Conservation (phyloP, 306 rosid genomes). For the Potentilla sterilis region DNA sequence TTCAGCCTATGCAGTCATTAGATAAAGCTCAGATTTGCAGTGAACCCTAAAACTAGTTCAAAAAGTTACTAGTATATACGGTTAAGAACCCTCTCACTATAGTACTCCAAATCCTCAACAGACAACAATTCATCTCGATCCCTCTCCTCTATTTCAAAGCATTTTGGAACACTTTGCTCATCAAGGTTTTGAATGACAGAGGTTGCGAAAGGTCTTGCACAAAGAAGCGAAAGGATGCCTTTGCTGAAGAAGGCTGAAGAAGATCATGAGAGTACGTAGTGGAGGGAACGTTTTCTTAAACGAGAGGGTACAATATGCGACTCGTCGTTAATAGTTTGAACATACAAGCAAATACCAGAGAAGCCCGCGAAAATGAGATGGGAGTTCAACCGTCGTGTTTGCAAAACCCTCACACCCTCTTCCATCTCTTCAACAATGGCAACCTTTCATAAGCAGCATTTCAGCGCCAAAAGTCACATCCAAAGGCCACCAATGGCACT, state of each 20-base stretch:
- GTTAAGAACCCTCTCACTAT: neutral
- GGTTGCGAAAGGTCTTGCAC: neutral
- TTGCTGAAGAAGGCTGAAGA: neutral
- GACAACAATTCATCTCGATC: slow-evolving; percentile 43
- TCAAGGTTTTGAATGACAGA: too few relatives aligned
- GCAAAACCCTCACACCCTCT: neutral
- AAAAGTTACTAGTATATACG: neutral
- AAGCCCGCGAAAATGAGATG: neutral
- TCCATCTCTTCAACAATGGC: slow-evolving; percentile 22
- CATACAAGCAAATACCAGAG: neutral
- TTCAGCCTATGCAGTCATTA: neutral
- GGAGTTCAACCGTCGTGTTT: slow-evolving; percentile 7
- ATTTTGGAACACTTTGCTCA: slow-evolving; percentile 49
- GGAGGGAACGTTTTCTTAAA: neutral
- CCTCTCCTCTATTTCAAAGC: slow-evolving; percentile 48
- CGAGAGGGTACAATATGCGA: neutral
- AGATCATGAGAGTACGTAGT: neutral
- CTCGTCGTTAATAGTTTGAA: neutral
- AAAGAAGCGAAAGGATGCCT: neutral
- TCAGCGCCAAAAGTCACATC: neutral
- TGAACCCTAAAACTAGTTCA: neutral
- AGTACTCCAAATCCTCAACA: neutral
- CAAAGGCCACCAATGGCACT: slow-evolving; percentile 16
- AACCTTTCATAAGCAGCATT: slow-evolving; percentile 9
- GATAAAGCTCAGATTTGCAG: neutral